Conservation (phyloP, 75 land plant species). For the Azolla pinnata region DNA sequence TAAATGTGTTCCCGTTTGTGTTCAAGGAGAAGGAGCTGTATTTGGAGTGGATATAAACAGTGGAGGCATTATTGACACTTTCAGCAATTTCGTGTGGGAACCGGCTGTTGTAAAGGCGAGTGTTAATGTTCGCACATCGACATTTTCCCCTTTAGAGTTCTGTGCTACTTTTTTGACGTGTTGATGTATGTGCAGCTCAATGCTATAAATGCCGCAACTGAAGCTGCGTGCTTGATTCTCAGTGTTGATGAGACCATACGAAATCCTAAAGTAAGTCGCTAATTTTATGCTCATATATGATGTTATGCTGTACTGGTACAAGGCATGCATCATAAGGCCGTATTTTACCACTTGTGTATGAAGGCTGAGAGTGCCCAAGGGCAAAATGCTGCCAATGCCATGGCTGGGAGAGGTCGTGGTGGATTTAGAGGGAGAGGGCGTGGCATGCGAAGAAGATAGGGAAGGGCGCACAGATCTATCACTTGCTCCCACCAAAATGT, state of each 20-base stretch:
- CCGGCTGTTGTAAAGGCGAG: constrained; percentile 93
- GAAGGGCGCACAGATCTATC: too few species aligned
- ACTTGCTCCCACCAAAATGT: too few species aligned
- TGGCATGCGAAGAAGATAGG: constrained; percentile 88
- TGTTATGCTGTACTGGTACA: neutral
- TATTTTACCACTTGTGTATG: constrained; percentile 6
- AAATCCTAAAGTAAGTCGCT: constrained; percentile 75
- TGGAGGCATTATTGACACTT: constrained; percentile 92
- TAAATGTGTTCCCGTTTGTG: neutral
- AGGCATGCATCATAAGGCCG: neutral
- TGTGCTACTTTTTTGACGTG: neutral
- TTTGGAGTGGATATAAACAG: constrained; percentile 96
- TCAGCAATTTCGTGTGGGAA: constrained; percentile 94
- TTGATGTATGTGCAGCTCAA: constrained; percentile 52
- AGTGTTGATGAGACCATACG: constrained; percentile 96
- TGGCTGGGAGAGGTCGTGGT: constrained; percentile 85
- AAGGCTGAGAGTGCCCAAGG: constrained; percentile 99
- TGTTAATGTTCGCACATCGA: too few species aligned
- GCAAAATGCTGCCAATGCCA: constrained; percentile 85
- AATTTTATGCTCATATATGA: neutral
- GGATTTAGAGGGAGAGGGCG: constrained; percentile 69
- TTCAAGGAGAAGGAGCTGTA: constrained; percentile 78
- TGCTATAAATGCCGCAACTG: constrained; percentile 97
- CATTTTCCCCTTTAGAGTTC: too few species aligned
- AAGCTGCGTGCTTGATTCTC: constrained; percentile 86